Percentiles rank a stretch among this genome's conserved stretches.
Evolutionary conservation across 495 filamentous ascomycete species (phyloP).

Genomic region (Xylaria bambusicola): DNA sequence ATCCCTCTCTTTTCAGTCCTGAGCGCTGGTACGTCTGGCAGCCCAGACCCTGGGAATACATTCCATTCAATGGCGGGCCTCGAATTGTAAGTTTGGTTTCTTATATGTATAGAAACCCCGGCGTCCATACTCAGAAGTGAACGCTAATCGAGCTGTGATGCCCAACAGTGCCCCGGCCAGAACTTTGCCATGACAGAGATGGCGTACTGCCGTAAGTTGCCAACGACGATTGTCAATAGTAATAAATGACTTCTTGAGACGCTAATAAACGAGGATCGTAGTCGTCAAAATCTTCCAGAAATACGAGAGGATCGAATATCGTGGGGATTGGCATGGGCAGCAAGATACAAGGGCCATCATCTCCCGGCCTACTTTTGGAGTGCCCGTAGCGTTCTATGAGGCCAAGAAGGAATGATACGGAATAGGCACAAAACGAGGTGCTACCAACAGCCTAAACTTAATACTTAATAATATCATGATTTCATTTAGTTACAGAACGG

Average conservation of each 20-base stretch:
- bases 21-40: conserved; percentile 57
- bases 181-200: conserved; percentile 62
- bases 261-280: conserved; percentile 12
- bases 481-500: too few relatives aligned
- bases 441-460: not conserved
- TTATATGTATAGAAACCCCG: too few relatives aligned
- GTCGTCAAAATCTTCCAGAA: conserved; percentile 62
- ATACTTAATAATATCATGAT: not conserved
- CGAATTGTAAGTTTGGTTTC: conserved; percentile 38
- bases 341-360: conserved; percentile 42
- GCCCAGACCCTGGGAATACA: conserved; percentile 61
- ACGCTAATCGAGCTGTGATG: not conserved
- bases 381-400: conserved; percentile 40
- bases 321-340: conserved; percentile 45
- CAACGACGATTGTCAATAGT: conserved; percentile 31
- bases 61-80: conserved; percentile 64
- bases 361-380: conserved; percentile 40
- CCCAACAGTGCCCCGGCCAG: conserved; percentile 44
- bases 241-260: not conserved
- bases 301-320: conserved; percentile 55
- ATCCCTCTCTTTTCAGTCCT: conserved; percentile 55
- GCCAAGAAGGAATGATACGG: conserved; percentile 16
- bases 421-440: not conserved
- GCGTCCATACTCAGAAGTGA: too few relatives aligned
- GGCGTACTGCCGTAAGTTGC: conserved; percentile 40